These are phyloP conservation scores for Brachypodium distachyon DNA, from an alignment of 202 grass and related monocot species.

Conservation along the genomic window DNA sequence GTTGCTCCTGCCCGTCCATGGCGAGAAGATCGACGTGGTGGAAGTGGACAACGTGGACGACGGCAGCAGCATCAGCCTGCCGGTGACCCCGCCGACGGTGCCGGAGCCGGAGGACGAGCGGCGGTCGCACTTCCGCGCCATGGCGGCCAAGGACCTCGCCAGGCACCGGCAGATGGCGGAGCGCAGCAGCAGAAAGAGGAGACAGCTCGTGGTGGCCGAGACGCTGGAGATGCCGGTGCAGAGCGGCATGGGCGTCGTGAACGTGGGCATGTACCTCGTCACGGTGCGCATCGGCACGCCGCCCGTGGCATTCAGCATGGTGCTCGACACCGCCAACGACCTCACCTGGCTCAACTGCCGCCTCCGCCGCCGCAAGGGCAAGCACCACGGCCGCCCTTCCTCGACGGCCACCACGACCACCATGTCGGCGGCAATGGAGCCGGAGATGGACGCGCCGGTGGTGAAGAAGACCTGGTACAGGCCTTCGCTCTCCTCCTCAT, in stretches of 20 bases:
- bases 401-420: not conserved
- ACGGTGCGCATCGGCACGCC: slow-evolving; percentile 58
- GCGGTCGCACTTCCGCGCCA: slow-evolving; percentile 30
- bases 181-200: not conserved
- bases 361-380: slow-evolving; percentile 14
- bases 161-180: slow-evolving; percentile 1
- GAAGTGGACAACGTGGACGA: not conserved
- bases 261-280: slow-evolving; percentile 54
- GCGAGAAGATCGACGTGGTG: not conserved
- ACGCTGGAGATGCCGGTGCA: slow-evolving; percentile 62
- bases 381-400: slow-evolving; percentile 16
- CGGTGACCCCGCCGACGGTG: not conserved
- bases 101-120: slow-evolving; percentile 25
- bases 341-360: slow-evolving; percentile 73
- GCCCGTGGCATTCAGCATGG: slow-evolving; percentile 41
- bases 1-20: not conserved
- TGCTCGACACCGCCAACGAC: slow-evolving; percentile 49
- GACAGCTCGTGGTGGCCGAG: too few species aligned
- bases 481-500: slow-evolving; percentile 50
- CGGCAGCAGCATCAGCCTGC: slow-evolving; percentile 8
- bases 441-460: not conserved
- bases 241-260: slow-evolving; percentile 24
- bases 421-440: slow-evolving; percentile 6
- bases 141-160: slow-evolving; percentile 24
- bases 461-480: slow-evolving; percentile 27